Evolutionary conservation across 1,284 basidiomycete species (phyloP), one percentile per base, ranked within the genome.

Genomic region (Ganoderma boninense): DNA sequence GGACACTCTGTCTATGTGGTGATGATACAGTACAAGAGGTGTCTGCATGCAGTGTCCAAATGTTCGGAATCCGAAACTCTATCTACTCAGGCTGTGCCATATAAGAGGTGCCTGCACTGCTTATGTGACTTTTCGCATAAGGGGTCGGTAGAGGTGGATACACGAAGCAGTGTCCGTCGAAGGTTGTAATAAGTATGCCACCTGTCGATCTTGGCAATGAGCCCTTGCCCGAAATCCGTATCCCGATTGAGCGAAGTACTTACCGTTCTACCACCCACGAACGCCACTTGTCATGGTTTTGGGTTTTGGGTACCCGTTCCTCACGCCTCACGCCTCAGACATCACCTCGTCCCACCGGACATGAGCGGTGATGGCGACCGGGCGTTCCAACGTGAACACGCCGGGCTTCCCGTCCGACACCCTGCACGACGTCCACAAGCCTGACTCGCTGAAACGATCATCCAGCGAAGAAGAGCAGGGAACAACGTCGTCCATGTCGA

Each of bases 81-180:
- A 60, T 23, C 38, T 60, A 40, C 35, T 29, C 26, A 29, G 26
- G 26, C 26, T 40, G 57, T 60, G 57, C 35, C 57, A 60, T 40
- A 60, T 20, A 40, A 60, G 35, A n/a, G 57, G 35, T 60, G 57
- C 57, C 57, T 20, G 57, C 57, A 60, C 40, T 35, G 11, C 57
- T 10, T 40, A 5, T 6, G 11, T 60, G n/a, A 13, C 35, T 40
- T 60, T 60, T 38, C 35, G 57, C 40, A 57, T 29, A 57, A 35
- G 49, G 26, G 4, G 18, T 57, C 32, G 26, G 26, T 29, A 29
- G 26, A 29, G 26, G 26, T 29, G 26, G 26, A 29, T 29, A 29
- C 26, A 29, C 26, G 26, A 29, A 29, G 26, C 26, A 29, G 26
- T 29, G 26, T 29, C 26, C 26, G 26, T 29, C 26, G 26, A 29